Evolutionary conservation across 331 rosid species (phyloP), one percentile per base, ranked within the genome.

Genomic region (Saraca asoca): DNA sequence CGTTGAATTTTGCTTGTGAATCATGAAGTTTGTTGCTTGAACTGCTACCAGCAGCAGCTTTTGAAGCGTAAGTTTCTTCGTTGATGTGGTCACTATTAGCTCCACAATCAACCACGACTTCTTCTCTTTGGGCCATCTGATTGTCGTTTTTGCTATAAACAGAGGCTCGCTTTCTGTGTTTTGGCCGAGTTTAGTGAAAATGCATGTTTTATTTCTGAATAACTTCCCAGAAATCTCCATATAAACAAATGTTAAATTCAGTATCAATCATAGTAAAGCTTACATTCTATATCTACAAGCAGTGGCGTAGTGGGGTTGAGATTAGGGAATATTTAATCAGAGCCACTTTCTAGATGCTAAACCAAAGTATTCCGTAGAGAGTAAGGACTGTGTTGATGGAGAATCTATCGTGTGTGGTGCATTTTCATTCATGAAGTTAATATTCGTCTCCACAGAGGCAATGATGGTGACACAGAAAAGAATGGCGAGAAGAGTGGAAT

Each of bases 91-190:
- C 54, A 49, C 15, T 2, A 7, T 15, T 16, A 7, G 24, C 54
- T 1, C 29, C 42, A 55, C 13, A 53, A 52, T 52, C 42, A 66
- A 66, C 62, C 53, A 66, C 72, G 5, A 66, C 52, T 53, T 66
- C 70, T 24, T 64, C 71, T 51, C 13, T 53, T 39, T 66, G 33
- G 15, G 53, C 15, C 72, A 66, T 66, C 33, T 58, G 48, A 37
- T 7, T n/a, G 34, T n/a, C 9, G 11, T 15, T 16, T 16, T 39
- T 39, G 52, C 19, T 7, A 15, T 0, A 9, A 48, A 3, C 20
- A 14, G 52, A 48, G 20, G 4, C 20, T 48, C 52, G 10, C 10
- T 2, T 12, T 42, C 46, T 42, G 12, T 5, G 5, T 43, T 12
- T 29, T 12, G 2, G 5, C 12, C 0, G 29, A 9, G 42, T 58